Conservation (phyloP, 345 rosid genomes). For the Draba incana region DNA sequence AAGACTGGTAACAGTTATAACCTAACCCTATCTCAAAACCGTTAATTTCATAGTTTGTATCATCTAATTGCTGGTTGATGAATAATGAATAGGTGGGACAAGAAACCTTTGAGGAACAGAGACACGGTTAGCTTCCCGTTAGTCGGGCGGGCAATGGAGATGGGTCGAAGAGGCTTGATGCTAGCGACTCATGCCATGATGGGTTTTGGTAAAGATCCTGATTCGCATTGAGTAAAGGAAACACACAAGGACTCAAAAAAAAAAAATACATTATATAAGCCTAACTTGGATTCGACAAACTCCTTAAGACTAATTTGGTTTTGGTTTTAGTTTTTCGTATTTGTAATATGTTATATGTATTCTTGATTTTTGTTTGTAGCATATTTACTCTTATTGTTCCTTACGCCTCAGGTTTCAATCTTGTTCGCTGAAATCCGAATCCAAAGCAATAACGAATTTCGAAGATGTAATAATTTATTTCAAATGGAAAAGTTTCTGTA, state of each 20-base stretch:
- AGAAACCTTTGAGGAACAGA: constrained; percentile 70
- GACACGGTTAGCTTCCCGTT: constrained; percentile 61
- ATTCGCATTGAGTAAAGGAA: constrained; percentile 20
- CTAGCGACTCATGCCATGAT: constrained; percentile 85
- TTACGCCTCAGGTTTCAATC: not conserved
- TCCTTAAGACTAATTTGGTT: constrained; percentile 26
- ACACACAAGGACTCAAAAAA: not conserved
- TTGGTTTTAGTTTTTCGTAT: not conserved
- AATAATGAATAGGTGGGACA: constrained; percentile 72
- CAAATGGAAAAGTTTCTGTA: not conserved
- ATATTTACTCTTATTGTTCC: not conserved
- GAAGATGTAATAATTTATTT: not conserved
- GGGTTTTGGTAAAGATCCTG: constrained; percentile 87
- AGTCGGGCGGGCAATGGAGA: constrained; percentile 64
- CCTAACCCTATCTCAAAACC: not conserved
- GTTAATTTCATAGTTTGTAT: not conserved
- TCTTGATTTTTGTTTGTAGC: constrained; percentile 1
- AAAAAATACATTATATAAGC: not conserved
- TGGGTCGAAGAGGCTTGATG: constrained; percentile 77
- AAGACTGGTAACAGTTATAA: constrained; percentile 66
- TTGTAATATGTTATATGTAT: constrained; percentile 3
- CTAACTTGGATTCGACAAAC: constrained; percentile 3
- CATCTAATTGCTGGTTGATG: not conserved
- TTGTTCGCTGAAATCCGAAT: not conserved
- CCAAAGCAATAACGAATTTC: not conserved